Base-by-base conservation (phyloP, 169 alveolate genomes). In the Eimeria tenella region DNA sequence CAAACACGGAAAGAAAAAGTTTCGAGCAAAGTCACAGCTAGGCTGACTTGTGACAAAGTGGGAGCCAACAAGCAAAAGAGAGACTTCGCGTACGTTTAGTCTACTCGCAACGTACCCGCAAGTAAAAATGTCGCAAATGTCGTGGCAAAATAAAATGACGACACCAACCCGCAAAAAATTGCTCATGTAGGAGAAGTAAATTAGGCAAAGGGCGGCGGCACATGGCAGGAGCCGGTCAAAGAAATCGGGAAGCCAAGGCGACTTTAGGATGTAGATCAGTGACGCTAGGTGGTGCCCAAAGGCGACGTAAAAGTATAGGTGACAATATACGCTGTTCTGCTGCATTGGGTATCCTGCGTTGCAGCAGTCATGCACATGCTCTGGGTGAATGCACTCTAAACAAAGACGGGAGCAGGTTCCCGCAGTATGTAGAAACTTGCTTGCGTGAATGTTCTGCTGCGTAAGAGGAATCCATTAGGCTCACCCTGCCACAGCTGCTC, bases 121-220 rank as follows among this genome's bases (percentile, higher is more conserved):
- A 21, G 97, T 95, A 49, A 96, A 96, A 31, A 96, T 87, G 79
- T 96, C 97, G 84, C 97, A 96, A 60, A 96, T 93, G 93, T 96
- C 97, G 68, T 96, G 96, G 11, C 97, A 96, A 58, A 96, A 86
- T 87, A 96, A 93, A 49, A 96, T 96, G 63, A 96, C 91, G 50
- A 96, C 88, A 53, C 97, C 97, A 86, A 96, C 96, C 31, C 96
- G 70, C 50, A 96, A 89, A 79, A 96, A 94, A 81, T 96, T 96
- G 92, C 95, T 96, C 65, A 95, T 77, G 92, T 96, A 96, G 60
- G 97, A 95, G 93, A 96, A 96, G 77, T 92, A 94, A 77, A 96
- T 95, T 73, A 96, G 93, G 75, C 95, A 94, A 15, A 96, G 92
- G 19, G 96, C 97, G 71, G 96, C 94, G 73, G 94, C 92, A 88